Base-by-base conservation (phyloP, 2,329 filamentous ascomycete genomes). In the Sporothrix humicola region DNA sequence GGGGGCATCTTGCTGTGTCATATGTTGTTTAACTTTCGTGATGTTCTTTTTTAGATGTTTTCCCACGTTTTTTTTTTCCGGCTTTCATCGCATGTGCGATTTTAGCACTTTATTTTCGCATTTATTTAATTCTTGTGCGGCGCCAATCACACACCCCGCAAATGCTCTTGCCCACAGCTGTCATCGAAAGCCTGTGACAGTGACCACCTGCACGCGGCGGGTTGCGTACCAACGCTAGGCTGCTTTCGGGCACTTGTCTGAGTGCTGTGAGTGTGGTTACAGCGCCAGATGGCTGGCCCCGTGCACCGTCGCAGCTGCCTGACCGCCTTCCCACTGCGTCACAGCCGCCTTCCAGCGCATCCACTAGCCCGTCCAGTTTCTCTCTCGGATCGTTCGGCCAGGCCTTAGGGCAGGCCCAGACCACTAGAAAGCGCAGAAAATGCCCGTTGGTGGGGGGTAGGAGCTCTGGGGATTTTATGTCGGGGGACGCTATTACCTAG, bases 301-400 rank as follows among this genome's bases (percentile, higher is more conserved):
- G 37, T 63, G 59, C 59, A 12, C 37, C 9, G 2, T 37, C 13
- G 59, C 37, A 44, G 59, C 59, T 59, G 56, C 56, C 56, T 37
- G 56, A 59, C 59, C 8, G 37, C 37, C 31, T 9, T 23, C 52
- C 52, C 52, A 20, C 9, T 17, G 17, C 15, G 5, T 63, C 59
- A 37, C 52, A 26, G 12, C 17, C 20, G 17, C 17, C 31, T 37
- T 63, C 42, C 31, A 23, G 20, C 13, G 63, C 63, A 13, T n/a
- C 44, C 20, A 31, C 63, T 50, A 50, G 63, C 44, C 20, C 23
- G 23, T 48, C 13, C 46, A 69, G 65, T 7, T 37, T 37, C 52
- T 70, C 37, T 31, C 48, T 72, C 73, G 73, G 73, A 74, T 72
- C 59, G 56, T 31, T 74, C 73, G 73, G 73, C 48, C 69, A 37